phyloP scores from a whole-genome alignment of 140 eudicot genomes.

The Flaveria floridana region DNA sequence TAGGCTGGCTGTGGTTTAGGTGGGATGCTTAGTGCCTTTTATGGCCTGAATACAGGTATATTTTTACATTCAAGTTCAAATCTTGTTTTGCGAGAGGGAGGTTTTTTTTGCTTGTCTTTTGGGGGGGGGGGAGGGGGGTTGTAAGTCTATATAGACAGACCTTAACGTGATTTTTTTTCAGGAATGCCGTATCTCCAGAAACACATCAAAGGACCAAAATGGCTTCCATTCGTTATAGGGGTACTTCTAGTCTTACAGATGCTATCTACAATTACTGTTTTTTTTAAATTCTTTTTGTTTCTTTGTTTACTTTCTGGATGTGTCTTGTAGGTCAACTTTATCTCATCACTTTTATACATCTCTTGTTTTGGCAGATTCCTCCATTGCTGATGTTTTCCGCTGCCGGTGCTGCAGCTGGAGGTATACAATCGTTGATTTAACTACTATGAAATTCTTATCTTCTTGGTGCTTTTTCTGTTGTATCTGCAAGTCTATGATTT shows the following conservation, averaged over 20 bases:
- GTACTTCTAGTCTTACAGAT: constrained; percentile 34
- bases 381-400: constrained; percentile 75
- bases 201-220: constrained; percentile 84
- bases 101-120: background rate
- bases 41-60: constrained; percentile 67
- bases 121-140: background rate
- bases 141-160: background rate
- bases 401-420: constrained; percentile 86
- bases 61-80: background rate
- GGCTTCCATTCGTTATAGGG: constrained; percentile 92
- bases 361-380: constrained; percentile 58
- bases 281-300: background rate
- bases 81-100: background rate
- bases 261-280: background rate
- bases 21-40: constrained; percentile 70
- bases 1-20: constrained; percentile 84
- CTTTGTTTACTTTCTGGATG: background rate
- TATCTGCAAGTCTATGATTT: background rate
- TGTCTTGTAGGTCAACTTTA: background rate
- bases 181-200: constrained; percentile 74
- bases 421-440: constrained; percentile 35
- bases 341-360: background rate
- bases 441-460: background rate
- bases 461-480: background rate
- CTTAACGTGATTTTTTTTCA: constrained; percentile 30